Conservation (phyloP, 139 green algal genomes). For the Chlamydomonas schloesseri region DNA sequence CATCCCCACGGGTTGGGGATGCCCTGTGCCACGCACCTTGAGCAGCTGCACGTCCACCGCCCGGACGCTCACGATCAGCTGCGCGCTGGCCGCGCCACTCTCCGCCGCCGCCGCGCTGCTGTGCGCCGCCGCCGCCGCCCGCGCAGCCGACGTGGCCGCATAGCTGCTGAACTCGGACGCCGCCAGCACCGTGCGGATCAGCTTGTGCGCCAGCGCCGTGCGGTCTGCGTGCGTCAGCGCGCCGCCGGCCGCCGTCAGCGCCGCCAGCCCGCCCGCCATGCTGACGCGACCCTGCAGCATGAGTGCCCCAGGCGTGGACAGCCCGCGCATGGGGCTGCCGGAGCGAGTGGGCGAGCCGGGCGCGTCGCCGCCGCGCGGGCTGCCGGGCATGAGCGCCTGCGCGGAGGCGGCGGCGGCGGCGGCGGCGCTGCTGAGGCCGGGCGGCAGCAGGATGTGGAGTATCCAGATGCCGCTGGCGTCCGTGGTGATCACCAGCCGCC, state of each 20-base stretch:
- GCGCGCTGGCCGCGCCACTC: background rate
- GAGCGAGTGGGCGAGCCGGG: background rate
- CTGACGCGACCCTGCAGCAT: background rate
- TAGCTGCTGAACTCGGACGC: background rate
- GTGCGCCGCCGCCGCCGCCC: background rate
- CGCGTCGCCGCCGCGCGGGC: background rate
- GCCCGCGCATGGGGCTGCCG: background rate
- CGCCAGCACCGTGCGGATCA: background rate
- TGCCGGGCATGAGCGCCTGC: background rate
- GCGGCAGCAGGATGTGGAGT: slow-evolving; percentile 47
- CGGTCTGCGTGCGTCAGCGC: background rate
- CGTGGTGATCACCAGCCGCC: slow-evolving; percentile 36
- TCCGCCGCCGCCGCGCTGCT: too few species aligned
- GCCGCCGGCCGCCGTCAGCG: too few species aligned
- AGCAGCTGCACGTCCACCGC: slow-evolving; percentile 42
- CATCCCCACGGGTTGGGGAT: too few species aligned
- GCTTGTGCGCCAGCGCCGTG: slow-evolving; percentile 8
- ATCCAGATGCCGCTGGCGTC: slow-evolving; percentile 55
- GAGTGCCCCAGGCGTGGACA: background rate
- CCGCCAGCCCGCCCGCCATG: background rate
- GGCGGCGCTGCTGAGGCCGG: background rate
- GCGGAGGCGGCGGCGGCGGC: background rate
- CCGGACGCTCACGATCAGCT: slow-evolving; percentile 47
- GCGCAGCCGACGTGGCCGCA: background rate
- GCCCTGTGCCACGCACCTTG: too few species aligned